These are phyloP conservation scores for Tubosaeta sp. DNA, from an alignment of 768 basidiomycete genomes.

Conservation along the genomic window DNA sequence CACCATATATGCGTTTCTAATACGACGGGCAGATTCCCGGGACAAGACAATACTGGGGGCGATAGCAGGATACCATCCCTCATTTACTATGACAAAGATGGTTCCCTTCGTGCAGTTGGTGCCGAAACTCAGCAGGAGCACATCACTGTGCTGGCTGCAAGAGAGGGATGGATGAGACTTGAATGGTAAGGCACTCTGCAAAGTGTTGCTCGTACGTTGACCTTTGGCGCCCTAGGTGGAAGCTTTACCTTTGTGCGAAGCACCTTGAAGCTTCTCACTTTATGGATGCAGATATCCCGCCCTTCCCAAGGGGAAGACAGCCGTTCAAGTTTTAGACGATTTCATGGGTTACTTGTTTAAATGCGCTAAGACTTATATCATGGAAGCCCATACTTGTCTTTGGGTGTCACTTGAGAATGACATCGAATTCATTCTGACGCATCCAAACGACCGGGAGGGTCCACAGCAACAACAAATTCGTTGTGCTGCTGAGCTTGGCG, in stretches of 20 bases:
- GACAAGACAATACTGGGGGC: conserved; percentile 42
- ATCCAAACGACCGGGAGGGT: conserved; percentile 33
- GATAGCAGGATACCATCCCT: conserved; percentile 48
- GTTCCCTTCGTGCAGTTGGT: conserved; percentile 38
- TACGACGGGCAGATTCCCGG: conserved; percentile 36
- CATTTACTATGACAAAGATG: conserved; percentile 43
- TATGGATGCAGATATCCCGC: conserved; percentile 17
- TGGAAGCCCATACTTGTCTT: conserved; percentile 27
- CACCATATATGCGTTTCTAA: neutral
- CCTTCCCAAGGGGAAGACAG: conserved; percentile 20
- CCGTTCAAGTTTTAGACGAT: conserved; percentile 21
- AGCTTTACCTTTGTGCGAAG: conserved; percentile 35
- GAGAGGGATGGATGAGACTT: conserved; percentile 34
- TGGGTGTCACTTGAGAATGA: conserved; percentile 23
- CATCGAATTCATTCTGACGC: conserved; percentile 24
- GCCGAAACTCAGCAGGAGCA: conserved; percentile 38
- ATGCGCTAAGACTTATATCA: conserved; percentile 21
- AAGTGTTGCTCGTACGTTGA: neutral
- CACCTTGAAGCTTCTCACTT: conserved; percentile 21
- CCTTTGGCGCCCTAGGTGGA: conserved; percentile 21
- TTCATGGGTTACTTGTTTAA: conserved; percentile 27
- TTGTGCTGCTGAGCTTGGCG: conserved; percentile 2
- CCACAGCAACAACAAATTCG: conserved; percentile 28
- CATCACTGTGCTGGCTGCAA: conserved; percentile 35
- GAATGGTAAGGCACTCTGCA: conserved; percentile 32